Conservation (phyloP, 2,329 filamentous ascomycete species). For the Geosmithia morbida region DNA sequence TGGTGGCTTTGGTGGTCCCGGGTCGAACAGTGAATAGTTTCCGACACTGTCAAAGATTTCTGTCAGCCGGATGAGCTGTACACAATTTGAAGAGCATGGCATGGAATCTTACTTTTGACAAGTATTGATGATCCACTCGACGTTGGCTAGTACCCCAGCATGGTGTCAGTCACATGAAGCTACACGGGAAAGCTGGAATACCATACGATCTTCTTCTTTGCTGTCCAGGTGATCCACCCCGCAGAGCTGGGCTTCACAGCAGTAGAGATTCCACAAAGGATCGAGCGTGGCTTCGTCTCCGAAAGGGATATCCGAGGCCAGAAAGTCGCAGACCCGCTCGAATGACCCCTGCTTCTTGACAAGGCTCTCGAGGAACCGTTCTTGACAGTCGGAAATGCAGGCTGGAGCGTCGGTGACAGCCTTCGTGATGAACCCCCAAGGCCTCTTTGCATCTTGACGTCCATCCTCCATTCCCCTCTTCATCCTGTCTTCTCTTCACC, state of each 20-base stretch:
- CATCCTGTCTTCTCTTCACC: background rate
- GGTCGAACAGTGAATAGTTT: slow-evolving; percentile 10
- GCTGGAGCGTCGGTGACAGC: slow-evolving; percentile 14
- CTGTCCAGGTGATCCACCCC: slow-evolving; percentile 23
- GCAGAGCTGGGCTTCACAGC: slow-evolving; percentile 34
- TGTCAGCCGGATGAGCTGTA: background rate
- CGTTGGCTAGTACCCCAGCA: slow-evolving; percentile 22
- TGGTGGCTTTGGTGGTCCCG: slow-evolving; percentile 10
- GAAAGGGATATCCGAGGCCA: slow-evolving; percentile 8
- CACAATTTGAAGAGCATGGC: background rate
- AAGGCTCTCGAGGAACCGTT: slow-evolving; percentile 15
- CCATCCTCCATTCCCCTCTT: background rate
- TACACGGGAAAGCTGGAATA: background rate
- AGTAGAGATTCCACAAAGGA: slow-evolving; percentile 31
- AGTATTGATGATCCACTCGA: slow-evolving; percentile 33
- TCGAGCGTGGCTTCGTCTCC: slow-evolving; percentile 7
- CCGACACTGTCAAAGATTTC: slow-evolving; percentile 8
- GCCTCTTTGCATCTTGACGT: slow-evolving; percentile 3
- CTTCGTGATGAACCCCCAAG: slow-evolving; percentile 15
- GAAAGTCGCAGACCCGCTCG: slow-evolving; percentile 12
- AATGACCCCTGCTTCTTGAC: slow-evolving; percentile 14
- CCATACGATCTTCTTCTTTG: slow-evolving; percentile 28
- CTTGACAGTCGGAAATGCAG: slow-evolving; percentile 19
- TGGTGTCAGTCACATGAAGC: slow-evolving; percentile 1
- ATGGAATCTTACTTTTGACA: slow-evolving; percentile 29